Conservation (phyloP, 2,329 filamentous ascomycete genomes). For the Alternaria gansuensis region DNA sequence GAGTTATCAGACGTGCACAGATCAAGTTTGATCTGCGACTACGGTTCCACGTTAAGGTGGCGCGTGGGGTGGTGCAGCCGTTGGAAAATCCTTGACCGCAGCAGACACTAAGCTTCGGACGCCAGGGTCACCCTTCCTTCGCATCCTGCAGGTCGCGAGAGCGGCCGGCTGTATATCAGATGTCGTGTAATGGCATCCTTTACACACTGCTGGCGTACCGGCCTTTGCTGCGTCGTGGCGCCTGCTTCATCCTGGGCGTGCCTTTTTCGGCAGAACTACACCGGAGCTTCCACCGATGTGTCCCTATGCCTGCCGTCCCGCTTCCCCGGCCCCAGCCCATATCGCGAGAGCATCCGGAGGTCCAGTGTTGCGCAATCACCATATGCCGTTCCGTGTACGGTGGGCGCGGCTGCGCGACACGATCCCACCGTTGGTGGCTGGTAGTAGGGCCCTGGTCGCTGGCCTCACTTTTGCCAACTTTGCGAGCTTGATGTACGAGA, state of each 20-base stretch:
- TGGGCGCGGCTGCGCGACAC: conserved; percentile 22
- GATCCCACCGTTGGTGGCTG: conserved; percentile 18
- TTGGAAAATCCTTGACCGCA: conserved; percentile 31
- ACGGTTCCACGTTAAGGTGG: conserved; percentile 43
- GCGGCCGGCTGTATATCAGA: conserved; percentile 21
- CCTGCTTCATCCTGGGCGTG: conserved; percentile 17
- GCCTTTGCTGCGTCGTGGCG: conserved; percentile 14
- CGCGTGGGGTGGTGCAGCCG: conserved; percentile 42
- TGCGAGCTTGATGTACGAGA: background rate
- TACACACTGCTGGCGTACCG: conserved; percentile 7
- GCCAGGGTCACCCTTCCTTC: conserved; percentile 21
- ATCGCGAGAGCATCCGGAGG: conserved; percentile 23
- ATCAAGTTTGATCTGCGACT: conserved; percentile 45
- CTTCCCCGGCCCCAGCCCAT: conserved; percentile 26
- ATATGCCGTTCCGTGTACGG: conserved; percentile 21
- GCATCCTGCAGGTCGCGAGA: conserved; percentile 26
- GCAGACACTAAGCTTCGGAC: conserved; percentile 34
- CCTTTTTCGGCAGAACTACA: conserved; percentile 20
- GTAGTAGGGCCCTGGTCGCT: background rate
- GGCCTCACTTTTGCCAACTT: conserved; percentile 5
- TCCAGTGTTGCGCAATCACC: conserved; percentile 29
- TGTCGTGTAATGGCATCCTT: conserved; percentile 10
- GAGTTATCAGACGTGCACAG: conserved; percentile 35
- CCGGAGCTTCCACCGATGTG: conserved; percentile 21
- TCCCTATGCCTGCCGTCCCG: conserved; percentile 25